Evolutionary conservation across 1,139 yeast genomes (phyloP).

Genomic region (Pneumocystis canis): DNA sequence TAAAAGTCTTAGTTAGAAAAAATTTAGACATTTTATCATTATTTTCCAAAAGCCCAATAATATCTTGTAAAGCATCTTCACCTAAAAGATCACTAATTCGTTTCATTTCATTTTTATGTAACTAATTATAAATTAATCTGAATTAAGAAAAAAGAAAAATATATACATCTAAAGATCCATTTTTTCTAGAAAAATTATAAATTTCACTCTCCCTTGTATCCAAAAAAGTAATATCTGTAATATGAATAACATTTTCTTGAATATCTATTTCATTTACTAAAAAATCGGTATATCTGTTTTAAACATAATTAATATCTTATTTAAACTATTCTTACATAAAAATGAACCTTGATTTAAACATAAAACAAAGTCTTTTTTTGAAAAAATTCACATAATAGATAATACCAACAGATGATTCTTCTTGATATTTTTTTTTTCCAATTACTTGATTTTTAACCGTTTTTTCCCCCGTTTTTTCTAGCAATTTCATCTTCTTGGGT

Average conservation of each 20-base stretch:
- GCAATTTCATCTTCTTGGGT: background rate
- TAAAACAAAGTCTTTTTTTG: background rate
- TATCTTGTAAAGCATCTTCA: slow-evolving; percentile 39
- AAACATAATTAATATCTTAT: background rate
- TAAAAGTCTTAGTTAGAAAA: slow-evolving; percentile 21
- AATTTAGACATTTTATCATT: slow-evolving; percentile 52
- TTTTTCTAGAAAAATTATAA: slow-evolving; percentile 4
- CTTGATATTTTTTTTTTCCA: background rate
- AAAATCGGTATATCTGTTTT: slow-evolving; percentile 67
- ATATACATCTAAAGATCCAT: background rate
- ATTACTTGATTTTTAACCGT: background rate
- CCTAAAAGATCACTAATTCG: slow-evolving; percentile 34
- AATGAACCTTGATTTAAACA: background rate
- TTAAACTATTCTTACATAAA: background rate
- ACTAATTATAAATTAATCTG: slow-evolving; percentile 13
- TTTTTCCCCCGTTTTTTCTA: background rate
- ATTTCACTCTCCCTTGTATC: background rate
- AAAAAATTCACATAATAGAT: background rate
- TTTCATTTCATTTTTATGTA: slow-evolving; percentile 20
- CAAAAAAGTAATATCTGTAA: slow-evolving; percentile 36
- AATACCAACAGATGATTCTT: background rate
- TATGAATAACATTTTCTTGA: slow-evolving; percentile 57
- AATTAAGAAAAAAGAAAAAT: background rate
- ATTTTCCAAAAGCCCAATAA: slow-evolving; percentile 37
- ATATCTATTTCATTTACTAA: slow-evolving; percentile 72